Evolutionary conservation across 2,329 filamentous ascomycete species (phyloP), one percentile per base, ranked within the genome.

Genomic region (Colletotrichum tropicale): DNA sequence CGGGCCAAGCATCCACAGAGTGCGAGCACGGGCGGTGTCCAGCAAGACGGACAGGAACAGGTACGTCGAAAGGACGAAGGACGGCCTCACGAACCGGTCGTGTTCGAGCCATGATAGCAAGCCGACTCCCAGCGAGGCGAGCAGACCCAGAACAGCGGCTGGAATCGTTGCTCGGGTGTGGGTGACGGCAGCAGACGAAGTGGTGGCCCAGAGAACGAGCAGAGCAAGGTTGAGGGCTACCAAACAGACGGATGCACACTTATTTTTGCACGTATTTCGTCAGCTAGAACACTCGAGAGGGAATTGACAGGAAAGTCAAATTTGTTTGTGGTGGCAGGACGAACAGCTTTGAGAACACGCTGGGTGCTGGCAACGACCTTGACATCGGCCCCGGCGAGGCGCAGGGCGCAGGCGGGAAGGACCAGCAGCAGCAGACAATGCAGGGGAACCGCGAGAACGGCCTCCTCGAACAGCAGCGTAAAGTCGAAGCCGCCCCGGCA

Each of bases 401-500:
- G 72, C 48, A 66, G 28, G 24, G 71, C 56, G n/a, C 68, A 48
- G 43, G 36, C 24, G 24, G 75, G 62, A 13, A 76, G 55, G 36
- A 38, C 34, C 18, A 72, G 56, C 26, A 77, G 48, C 15, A 77
- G 18, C 21, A 77, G 52, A 15, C 55, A 75, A 9, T 75, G 72
- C 76, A 30, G 58, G 36, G 72, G 69, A 34, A 81, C 55, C 8
- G 77, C 78, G 30, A 82, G 76, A 24, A 82, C 75, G 58, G 72
- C 74, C 66, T 82, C 80, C 60, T 82, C 79, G 67, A 81, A 82
- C 4, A 82, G 73, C 12, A 82, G 75, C 8, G 81, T 81, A 61
- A 82, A 81, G 74, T 82, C 80, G 74, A 80, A 81, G 58, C 80
- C 80, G n/a, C 66, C 76, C n/a, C 78, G 77, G 65, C 80, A 82